These are phyloP conservation scores for Beta macrorhiza DNA, from an alignment of 179 eudicot species.

Conservation along the genomic window DNA sequence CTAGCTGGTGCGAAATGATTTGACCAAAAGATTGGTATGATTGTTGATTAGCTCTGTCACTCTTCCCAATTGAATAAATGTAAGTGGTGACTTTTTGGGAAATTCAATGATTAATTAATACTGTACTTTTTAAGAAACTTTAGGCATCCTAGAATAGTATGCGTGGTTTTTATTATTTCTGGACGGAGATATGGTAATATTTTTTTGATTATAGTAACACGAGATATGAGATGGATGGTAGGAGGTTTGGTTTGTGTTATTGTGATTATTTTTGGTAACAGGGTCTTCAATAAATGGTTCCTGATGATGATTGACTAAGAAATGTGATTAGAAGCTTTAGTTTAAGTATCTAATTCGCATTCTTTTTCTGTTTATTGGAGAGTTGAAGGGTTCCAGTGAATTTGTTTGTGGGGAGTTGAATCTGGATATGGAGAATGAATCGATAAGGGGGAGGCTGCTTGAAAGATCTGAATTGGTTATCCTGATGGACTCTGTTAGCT, in stretches of 20 bases:
- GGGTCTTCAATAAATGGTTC: not conserved
- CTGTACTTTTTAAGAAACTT: not conserved
- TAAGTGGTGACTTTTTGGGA: not conserved
- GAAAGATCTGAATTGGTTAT: not conserved
- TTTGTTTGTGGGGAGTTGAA: not conserved
- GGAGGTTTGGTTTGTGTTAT: conserved; percentile 2
- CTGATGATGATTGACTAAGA: not conserved
- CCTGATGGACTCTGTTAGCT: not conserved
- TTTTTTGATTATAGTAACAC: not conserved
- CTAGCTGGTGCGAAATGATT: not conserved
- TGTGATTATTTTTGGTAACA: not conserved
- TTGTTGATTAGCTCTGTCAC: not conserved
- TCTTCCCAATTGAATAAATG: not conserved
- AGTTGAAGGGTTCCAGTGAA: not conserved
- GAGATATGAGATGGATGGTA: not conserved
- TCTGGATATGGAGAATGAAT: not conserved
- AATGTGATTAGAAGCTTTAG: not conserved
- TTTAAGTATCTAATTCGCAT: not conserved
- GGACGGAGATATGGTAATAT: not conserved
- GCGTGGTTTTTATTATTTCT: not conserved
- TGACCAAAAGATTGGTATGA: not conserved
- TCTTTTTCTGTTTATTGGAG: not conserved
- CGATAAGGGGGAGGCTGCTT: not conserved
- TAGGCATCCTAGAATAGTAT: not conserved
- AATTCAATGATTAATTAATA: not conserved